A percentile compares a stretch with the other conserved stretches of the same genome.
Conservation (phyloP, 495 filamentous ascomycete genomes). For the Annulohypoxylon stygium region DNA sequence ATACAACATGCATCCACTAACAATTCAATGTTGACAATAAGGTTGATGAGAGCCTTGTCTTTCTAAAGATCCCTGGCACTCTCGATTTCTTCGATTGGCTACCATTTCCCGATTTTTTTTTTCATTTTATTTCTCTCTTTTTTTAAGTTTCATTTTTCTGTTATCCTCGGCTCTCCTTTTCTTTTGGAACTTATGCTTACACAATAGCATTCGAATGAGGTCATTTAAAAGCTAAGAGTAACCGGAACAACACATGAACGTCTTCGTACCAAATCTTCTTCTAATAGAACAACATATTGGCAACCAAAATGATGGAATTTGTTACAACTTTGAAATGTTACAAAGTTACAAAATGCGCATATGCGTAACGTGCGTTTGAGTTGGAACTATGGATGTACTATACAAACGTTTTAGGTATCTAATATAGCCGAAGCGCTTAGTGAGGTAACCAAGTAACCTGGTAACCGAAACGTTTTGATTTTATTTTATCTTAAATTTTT, state of each 20-base stretch:
- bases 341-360: not conserved
- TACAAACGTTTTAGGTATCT: conserved; percentile 2
- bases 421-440: conserved; percentile 24
- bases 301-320: not conserved
- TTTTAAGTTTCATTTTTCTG: not conserved
- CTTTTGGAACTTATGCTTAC: not conserved
- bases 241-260: conserved; percentile 34
- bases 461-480: conserved; percentile 7
- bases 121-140: conserved; percentile 1
- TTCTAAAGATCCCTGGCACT: conserved; percentile 32
- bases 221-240: conserved; percentile 34
- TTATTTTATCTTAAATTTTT: conserved; percentile 18
- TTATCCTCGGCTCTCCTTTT: not conserved
- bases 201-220: conserved; percentile 36
- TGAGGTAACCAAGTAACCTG: conserved; percentile 12
- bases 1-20: not conserved
- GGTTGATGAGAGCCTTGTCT: conserved; percentile 41
- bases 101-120: conserved; percentile 3
- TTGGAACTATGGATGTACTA: not conserved
- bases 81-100: conserved; percentile 14
- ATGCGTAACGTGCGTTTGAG: not conserved
- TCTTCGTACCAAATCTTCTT: conserved; percentile 35
- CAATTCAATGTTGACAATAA: conserved; percentile 20
- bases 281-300: conserved; percentile 9
- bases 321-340: not conserved